Percentiles rank a stretch among this genome's conserved stretches.
These are phyloP conservation scores for Aspergillus fumigatiaffinis DNA, from an alignment of 2,329 filamentous ascomycete genomes.

Conservation along the genomic window DNA sequence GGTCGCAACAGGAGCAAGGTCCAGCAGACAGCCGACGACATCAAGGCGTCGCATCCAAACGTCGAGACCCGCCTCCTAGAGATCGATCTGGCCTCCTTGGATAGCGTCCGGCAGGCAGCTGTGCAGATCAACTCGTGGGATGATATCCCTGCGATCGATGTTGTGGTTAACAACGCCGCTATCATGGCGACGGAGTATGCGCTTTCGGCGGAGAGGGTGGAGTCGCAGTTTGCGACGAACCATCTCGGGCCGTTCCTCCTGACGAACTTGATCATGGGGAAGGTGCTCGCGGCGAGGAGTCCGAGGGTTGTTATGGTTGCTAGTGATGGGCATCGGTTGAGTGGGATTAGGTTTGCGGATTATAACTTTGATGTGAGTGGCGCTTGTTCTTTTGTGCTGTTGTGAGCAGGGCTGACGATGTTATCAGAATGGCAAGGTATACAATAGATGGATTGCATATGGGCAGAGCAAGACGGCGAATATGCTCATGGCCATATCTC, in stretches of 20 bases:
- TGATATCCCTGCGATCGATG: constrained; percentile 32
- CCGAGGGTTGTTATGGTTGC: constrained; percentile 44
- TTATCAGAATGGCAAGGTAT: constrained; percentile 18
- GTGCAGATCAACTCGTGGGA: constrained; percentile 23
- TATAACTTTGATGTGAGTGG: constrained; percentile 40
- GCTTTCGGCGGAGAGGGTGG: constrained; percentile 33
- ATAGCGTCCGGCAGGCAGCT: constrained; percentile 30
- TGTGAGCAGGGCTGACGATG: neutral
- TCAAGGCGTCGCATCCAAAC: constrained; percentile 15
- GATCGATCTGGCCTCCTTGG: constrained; percentile 33
- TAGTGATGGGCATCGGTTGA: constrained; percentile 43
- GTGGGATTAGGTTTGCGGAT: constrained; percentile 43
- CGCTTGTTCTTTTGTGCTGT: neutral
- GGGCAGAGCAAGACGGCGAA: constrained; percentile 46
- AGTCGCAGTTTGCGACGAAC: constrained; percentile 38
- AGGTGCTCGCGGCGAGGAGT: constrained; percentile 21
- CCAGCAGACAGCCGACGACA: constrained; percentile 22
- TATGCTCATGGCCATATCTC: constrained; percentile 39
- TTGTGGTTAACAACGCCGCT: constrained; percentile 44
- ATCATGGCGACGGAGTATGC: constrained; percentile 32
- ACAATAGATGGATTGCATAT: constrained; percentile 36
- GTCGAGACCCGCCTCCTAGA: constrained; percentile 22
- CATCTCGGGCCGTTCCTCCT: constrained; percentile 40
- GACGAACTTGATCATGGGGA: constrained; percentile 37
- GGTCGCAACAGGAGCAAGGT: constrained; percentile 36